These are phyloP conservation scores for Lanmaoa pseudosensibilis DNA, from an alignment of 768 basidiomycete species.

Conservation along the genomic window DNA sequence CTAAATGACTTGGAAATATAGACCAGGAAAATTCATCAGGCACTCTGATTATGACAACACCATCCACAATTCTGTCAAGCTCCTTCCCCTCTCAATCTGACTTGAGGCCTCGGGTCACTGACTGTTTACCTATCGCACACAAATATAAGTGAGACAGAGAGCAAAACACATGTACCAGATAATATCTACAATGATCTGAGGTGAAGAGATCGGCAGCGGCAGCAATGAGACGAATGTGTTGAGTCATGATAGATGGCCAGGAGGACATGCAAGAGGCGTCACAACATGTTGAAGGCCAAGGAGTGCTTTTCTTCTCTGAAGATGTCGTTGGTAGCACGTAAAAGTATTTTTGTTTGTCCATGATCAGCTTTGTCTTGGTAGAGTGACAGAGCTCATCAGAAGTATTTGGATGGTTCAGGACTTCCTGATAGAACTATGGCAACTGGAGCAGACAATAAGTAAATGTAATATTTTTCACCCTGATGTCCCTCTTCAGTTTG, in stretches of 20 bases:
- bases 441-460: constrained; percentile 45
- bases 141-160: too few species aligned
- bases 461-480: constrained; percentile 41
- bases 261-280: too few species aligned
- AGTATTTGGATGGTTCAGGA: constrained; percentile 80
- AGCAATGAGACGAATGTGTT: too few species aligned
- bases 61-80: constrained; percentile 70
- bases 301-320: constrained; percentile 42
- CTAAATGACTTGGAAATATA: too few species aligned
- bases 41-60: constrained; percentile 72
- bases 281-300: too few species aligned
- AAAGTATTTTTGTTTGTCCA: constrained; percentile 62
- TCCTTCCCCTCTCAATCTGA: too few species aligned
- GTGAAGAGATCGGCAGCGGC: too few species aligned
- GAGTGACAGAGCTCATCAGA: constrained; percentile 72
- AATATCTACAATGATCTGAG: too few species aligned
- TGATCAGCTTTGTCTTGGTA: constrained; percentile 74
- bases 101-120: too few species aligned
- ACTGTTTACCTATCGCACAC: too few species aligned
- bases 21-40: constrained; percentile 84
- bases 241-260: too few species aligned
- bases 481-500: constrained; percentile 62
- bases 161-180: too few species aligned
- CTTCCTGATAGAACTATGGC: constrained; percentile 69
- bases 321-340: constrained; percentile 51